Base-by-base conservation (phyloP, 495 filamentous ascomycete species). In the Xylaria venustula region DNA sequence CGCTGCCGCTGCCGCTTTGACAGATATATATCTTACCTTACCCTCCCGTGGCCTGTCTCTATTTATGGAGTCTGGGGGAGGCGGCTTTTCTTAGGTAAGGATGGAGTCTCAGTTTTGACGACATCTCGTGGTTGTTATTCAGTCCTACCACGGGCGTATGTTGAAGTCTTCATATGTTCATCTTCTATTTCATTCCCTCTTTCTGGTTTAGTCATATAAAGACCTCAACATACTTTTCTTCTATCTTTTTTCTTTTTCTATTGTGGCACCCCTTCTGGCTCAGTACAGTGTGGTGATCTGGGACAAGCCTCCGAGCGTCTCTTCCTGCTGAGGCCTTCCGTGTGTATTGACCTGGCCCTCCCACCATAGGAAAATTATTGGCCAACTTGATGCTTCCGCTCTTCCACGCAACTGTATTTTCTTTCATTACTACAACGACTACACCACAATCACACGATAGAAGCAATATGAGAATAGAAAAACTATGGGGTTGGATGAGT, bases 31-130 rank as follows among this genome's bases (percentile, higher is more conserved):
- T 9, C 23, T 58, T 8, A 41, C 55, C 55, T 37, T 40, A 49
- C 44, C 45, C 55, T 58, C 55, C 55, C 44, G 55, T 58, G n/a
- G n/a, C n/a, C 32, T 20, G 20, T 32, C 15, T 32, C 49, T 40
- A 41, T 58, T 49, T 48, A 58, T 58, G 44, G 55, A 9, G 55
- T 58, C n/a, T 15, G 44, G 42, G 37, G 55, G 44, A 3, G 14
- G 23, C 34, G 22, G 30, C 8, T 1, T 48, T 37, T 47, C 20
- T 58, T 58, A 58, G 19, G 44, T 58, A 58, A 58, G 30, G 30
- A 7, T 26, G 34, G 55, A 58, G 55, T 45, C 55, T 41, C 55
- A 37, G 7, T 30, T 56, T 40, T 28, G 55, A 58, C 55, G 55
- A 58, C 55, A 30, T 41, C 42, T 30, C 55, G 17, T 58, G 28